phyloP scores from a whole-genome alignment of 441 rosid species.

The Brassica hybrid region DNA sequence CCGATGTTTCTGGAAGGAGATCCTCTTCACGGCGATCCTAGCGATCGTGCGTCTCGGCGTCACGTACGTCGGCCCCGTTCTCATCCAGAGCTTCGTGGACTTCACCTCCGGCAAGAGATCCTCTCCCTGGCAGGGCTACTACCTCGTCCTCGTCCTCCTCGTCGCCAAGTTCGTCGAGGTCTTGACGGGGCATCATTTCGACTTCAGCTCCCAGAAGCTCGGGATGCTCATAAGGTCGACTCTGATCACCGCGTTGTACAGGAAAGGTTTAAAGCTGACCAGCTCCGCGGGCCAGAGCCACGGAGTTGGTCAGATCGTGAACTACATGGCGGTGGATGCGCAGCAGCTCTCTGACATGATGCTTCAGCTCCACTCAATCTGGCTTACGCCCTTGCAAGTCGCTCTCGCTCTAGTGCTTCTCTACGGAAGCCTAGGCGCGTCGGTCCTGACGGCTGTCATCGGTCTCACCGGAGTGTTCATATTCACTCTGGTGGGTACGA shows the following conservation, averaged over 20 bases:
- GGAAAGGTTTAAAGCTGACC: conserved; percentile 72
- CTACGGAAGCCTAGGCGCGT: conserved; percentile 63
- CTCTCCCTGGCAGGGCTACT: conserved; percentile 77
- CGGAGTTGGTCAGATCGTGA: conserved; percentile 95
- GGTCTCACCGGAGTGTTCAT: conserved; percentile 62
- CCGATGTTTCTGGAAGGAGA: conserved; percentile 79
- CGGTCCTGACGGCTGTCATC: conserved; percentile 59
- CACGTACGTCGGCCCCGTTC: conserved; percentile 78
- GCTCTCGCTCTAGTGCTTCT: conserved; percentile 70
- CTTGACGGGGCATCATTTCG: conserved; percentile 71
- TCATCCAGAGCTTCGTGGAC: conserved; percentile 82
- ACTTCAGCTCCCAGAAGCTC: conserved; percentile 90
- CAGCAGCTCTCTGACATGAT: conserved; percentile 97
- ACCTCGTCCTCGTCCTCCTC: conserved; percentile 73
- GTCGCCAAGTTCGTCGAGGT: conserved; percentile 85
- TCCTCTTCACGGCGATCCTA: conserved; percentile 73
- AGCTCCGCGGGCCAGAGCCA: conserved; percentile 90
- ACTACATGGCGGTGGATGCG: conserved; percentile 97
- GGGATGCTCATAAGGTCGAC: conserved; percentile 83
- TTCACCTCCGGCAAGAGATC: conserved; percentile 74
- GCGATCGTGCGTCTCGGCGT: conserved; percentile 77
- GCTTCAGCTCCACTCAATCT: conserved; percentile 84
- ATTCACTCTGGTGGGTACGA: conserved; percentile 61
- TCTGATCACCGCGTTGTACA: conserved; percentile 77
- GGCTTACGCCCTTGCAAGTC: conserved; percentile 93